Conservation (phyloP, 2,329 filamentous ascomycete genomes). For the Botrytis squamosa region DNA sequence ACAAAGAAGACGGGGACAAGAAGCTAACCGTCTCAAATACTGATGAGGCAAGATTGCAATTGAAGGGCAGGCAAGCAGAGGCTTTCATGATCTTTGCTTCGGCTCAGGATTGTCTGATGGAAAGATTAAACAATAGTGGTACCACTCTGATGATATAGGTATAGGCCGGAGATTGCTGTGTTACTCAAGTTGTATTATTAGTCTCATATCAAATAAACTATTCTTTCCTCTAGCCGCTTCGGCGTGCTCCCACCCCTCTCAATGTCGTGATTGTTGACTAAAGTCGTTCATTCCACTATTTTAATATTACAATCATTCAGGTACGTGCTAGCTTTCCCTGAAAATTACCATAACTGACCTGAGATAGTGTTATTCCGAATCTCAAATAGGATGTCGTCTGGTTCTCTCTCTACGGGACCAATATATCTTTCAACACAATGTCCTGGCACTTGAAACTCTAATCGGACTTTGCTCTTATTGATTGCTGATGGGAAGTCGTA, state of each 20-base stretch:
- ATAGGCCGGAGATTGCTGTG: background rate
- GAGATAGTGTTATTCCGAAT: background rate
- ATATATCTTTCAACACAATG: background rate
- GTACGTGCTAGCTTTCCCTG: background rate
- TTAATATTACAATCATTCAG: background rate
- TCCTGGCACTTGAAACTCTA: background rate
- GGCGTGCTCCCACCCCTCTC: background rate
- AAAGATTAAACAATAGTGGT: background rate
- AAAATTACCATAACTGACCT: background rate
- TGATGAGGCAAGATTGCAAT: background rate
- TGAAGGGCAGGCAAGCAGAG: background rate
- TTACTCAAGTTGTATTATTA: background rate
- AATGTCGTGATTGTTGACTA: background rate
- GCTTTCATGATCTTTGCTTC: background rate
- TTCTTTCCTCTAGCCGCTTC: background rate
- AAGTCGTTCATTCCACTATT: too few relatives aligned
- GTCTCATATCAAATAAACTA: background rate
- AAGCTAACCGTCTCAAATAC: background rate
- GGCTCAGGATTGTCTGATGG: background rate
- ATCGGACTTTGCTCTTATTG: too few relatives aligned
- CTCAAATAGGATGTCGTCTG: background rate
- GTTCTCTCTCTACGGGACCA: background rate
- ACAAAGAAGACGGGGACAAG: background rate
- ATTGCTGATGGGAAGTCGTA: too few relatives aligned
- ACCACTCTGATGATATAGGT: background rate